Conservation (phyloP, 768 basidiomycete genomes). For the Calvatia gigantea region DNA sequence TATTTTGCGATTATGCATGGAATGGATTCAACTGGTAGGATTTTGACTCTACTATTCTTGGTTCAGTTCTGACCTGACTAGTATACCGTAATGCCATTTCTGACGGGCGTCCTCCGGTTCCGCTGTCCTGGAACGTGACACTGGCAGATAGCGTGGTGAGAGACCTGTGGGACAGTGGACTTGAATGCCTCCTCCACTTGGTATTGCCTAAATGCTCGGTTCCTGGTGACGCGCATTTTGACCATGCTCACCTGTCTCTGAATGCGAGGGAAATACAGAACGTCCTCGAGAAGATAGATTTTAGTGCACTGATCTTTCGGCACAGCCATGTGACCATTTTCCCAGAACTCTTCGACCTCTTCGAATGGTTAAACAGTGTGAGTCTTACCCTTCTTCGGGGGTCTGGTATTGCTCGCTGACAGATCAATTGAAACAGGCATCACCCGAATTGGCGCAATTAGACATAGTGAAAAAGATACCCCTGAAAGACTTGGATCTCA, state of each 20-base stretch:
- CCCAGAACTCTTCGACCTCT: background rate
- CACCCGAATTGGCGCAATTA: background rate
- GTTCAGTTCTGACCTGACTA: background rate
- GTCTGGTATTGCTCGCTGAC: background rate
- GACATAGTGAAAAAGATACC: background rate
- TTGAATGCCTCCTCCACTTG: background rate
- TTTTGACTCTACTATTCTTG: background rate
- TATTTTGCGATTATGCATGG: background rate
- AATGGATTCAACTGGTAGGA: background rate
- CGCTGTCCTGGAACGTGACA: background rate
- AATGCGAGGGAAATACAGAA: background rate
- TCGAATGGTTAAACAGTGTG: background rate
- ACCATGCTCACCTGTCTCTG: background rate
- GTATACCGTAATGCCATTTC: background rate
- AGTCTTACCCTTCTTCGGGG: background rate
- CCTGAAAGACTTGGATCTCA: background rate
- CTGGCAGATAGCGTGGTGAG: background rate
- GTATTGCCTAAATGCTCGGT: background rate
- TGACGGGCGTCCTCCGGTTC: no score
- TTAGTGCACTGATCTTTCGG: background rate
- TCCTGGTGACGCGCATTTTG: no score
- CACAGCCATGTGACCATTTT: background rate
- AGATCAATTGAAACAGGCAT: background rate
- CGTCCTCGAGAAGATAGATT: background rate
- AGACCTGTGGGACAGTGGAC: background rate